Conservation (phyloP, 169 alveolate species). For the Theileria parva region DNA sequence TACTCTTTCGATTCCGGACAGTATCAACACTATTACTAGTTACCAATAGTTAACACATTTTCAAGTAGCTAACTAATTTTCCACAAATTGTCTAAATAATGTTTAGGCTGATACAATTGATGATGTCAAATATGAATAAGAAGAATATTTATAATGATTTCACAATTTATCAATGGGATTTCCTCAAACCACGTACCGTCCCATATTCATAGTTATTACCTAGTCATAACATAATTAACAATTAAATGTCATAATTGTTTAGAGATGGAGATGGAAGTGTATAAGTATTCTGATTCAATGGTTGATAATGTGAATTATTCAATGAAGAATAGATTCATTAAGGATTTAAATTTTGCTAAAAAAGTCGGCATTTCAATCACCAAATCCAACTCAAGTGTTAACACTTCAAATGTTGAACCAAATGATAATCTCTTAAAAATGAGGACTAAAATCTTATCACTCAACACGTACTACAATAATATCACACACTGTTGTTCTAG, state of each 20-base stretch:
- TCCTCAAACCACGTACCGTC: conserved; percentile 1
- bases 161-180: conserved; percentile 44
- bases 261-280: not conserved
- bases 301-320: conserved; percentile 2
- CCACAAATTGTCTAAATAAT: too few relatives aligned
- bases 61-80: conserved; percentile 1
- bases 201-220: not conserved
- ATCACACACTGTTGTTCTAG: not conserved
- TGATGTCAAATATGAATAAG: conserved; percentile 8
- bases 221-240: not conserved
- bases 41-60: too few relatives aligned
- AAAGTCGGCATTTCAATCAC: conserved; percentile 18
- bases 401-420: not conserved
- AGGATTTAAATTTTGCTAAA: conserved; percentile 14
- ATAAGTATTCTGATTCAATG: not conserved
- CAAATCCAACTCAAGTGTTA: conserved; percentile 10
- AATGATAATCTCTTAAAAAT: not conserved
- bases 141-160: conserved; percentile 11
- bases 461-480: not conserved
- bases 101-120: conserved; percentile 2
- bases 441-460: conserved; percentile 41
- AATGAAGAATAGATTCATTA: conserved; percentile 14
- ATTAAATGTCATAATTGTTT: not conserved
- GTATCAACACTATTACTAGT: too few relatives aligned
- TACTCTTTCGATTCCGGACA: conserved; percentile 49